A percentile compares a stretch with the other conserved stretches of the same genome.
These are phyloP conservation scores for Umbelopsis sp. DNA, from an alignment of 192 early-diverging fungal species.

Conservation along the genomic window DNA sequence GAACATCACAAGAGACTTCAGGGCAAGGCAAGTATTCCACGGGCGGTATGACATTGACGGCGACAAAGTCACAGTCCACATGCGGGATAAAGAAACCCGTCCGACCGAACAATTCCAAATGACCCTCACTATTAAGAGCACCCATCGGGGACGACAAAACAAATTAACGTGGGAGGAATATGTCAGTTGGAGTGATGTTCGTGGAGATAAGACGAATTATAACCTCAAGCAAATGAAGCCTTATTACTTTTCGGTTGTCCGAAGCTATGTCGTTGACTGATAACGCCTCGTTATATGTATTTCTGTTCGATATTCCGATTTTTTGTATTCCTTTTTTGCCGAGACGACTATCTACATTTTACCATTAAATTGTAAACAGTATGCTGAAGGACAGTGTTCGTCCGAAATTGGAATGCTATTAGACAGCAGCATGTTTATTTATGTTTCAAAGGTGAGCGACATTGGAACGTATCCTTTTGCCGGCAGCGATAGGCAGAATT, in stretches of 20 bases:
- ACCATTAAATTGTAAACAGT: too few relatives aligned
- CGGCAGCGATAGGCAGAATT: too few relatives aligned
- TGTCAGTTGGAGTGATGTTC: constrained; percentile 10
- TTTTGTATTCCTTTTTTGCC: too few relatives aligned
- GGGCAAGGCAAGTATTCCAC: constrained; percentile 26
- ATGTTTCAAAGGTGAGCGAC: too few relatives aligned
- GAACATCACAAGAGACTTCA: constrained; percentile 16
- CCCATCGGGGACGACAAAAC: constrained; percentile 38
- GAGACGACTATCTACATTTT: too few relatives aligned
- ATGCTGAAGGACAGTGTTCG: too few relatives aligned
- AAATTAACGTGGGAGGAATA: constrained; percentile 38
- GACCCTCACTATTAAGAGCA: constrained; percentile 31
- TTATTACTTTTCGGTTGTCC: constrained; percentile 35
- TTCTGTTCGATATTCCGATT: too few relatives aligned
- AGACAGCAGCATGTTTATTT: too few relatives aligned
- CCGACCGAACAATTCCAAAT: constrained; percentile 28
- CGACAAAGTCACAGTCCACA: constrained; percentile 22
- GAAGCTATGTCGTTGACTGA: constrained; percentile 20
- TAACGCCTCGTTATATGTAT: too few relatives aligned
- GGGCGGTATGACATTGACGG: constrained; percentile 26
- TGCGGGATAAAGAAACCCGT: constrained; percentile 22
- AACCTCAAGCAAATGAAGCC: constrained; percentile 32
- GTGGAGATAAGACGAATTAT: constrained; percentile 8
- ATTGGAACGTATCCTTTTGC: too few relatives aligned
- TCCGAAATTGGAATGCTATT: too few relatives aligned